Evolutionary conservation across 192 early-diverging fungal genomes (phyloP).

Genomic region (Funneliformis geosporum): DNA sequence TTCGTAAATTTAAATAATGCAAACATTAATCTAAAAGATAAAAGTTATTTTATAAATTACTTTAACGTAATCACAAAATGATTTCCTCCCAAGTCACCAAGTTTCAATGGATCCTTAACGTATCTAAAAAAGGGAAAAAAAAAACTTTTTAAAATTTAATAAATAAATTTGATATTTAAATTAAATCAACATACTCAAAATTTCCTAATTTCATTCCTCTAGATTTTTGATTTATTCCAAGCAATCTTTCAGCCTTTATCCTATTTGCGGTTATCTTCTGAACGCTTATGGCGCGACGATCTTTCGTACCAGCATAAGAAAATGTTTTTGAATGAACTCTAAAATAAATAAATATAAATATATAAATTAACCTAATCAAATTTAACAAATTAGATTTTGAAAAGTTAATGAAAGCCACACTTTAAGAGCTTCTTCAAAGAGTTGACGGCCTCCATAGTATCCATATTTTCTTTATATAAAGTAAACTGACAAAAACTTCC

Average conservation of each 20-base stretch:
- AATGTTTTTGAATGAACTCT: constrained; percentile 58
- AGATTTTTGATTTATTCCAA: constrained; percentile 51
- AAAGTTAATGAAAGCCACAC: constrained; percentile 29
- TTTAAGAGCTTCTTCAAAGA: constrained; percentile 52
- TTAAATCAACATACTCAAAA: constrained; percentile 51
- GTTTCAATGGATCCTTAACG: constrained; percentile 58
- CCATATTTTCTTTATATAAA: constrained; percentile 90
- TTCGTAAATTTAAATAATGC: neutral
- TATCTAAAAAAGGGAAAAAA: constrained; percentile 45
- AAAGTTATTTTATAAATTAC: constrained; percentile 35
- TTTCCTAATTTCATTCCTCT: constrained; percentile 72
- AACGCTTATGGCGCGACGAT: constrained; percentile 86
- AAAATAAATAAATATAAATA: neutral
- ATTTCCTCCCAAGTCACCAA: constrained; percentile 90
- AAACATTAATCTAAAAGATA: neutral
- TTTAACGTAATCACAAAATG: constrained; percentile 85
- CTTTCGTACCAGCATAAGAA: constrained; percentile 93
- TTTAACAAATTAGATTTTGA: neutral
- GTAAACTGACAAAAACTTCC: constrained; percentile 84
- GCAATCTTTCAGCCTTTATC: constrained; percentile 58
- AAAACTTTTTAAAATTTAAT: neutral
- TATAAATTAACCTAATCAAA: neutral
- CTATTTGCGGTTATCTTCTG: constrained; percentile 77
- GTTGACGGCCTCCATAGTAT: constrained; percentile 86
- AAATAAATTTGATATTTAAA: neutral